phyloP scores from a whole-genome alignment of 2,329 filamentous ascomycete species.

The Fonsecaea multimorphosa region DNA sequence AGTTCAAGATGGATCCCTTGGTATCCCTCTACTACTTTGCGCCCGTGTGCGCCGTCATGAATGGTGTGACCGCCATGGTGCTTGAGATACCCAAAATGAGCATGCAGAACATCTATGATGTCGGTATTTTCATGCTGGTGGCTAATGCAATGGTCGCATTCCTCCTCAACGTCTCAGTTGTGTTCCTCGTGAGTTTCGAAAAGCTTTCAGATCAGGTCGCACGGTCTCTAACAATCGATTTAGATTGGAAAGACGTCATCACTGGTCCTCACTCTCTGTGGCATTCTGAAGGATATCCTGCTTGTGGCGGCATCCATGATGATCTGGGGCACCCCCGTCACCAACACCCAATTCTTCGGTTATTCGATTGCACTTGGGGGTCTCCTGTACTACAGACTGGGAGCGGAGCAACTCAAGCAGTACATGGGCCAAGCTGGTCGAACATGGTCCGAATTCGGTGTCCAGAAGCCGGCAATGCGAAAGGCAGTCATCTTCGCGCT shows the following conservation, averaged over 20 bases:
- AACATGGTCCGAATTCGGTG: conserved; percentile 85
- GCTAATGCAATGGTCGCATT: conserved; percentile 81
- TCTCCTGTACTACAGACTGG: conserved; percentile 72
- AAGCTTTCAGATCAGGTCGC: neutral
- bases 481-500: conserved; percentile 74
- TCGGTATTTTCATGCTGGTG: conserved; percentile 70
- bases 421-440: conserved; percentile 74
- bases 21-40: conserved; percentile 91
- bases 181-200: conserved; percentile 74
- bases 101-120: conserved; percentile 67
- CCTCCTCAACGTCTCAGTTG: conserved; percentile 79
- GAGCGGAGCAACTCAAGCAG: conserved; percentile 77
- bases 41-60: conserved; percentile 82
- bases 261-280: conserved; percentile 82
- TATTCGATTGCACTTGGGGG: conserved; percentile 74
- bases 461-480: conserved; percentile 75
- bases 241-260: conserved; percentile 89
- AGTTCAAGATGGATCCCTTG: conserved; percentile 87
- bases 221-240: neutral
- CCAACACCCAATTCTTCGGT: conserved; percentile 73
- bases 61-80: conserved; percentile 71
- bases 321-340: conserved; percentile 77
- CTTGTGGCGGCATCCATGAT: conserved; percentile 77
- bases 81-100: conserved; percentile 72
- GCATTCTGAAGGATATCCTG: conserved; percentile 87